Base-by-base conservation (phyloP, 768 basidiomycete species). In the Filobasidium floriforme region DNA sequence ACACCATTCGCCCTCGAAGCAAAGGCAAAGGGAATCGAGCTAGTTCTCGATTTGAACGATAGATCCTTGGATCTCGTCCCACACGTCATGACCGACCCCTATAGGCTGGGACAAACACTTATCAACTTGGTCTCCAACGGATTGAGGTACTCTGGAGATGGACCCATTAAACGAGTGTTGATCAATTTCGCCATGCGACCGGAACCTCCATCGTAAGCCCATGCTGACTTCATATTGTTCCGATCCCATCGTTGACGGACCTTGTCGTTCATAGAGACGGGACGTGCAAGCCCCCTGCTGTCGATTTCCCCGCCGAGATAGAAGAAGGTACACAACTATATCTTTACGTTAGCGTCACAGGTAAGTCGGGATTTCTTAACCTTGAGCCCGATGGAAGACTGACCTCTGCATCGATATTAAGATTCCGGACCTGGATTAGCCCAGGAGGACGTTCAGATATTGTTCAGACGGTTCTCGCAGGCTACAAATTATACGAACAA, bases 391-490 rank as follows among this genome's bases (percentile, higher is more conserved):
- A 22, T 32, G 2, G n/a, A 19, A 59, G 44, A 10, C 9, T 29
- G 32, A 24, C 37, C 1, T 46, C 15, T 28, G 5, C 26, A 55
- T 69, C 73, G 40, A 70, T 28, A 18, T 57, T 4, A 66, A 41
- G 80, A 80, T 64, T 76, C 76, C 1, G 80, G 80, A 41, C 80
- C 81, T n/a, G 80, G 81, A 1, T 70, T 81, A 37, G 76, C 75
- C 22, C 71, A 73, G 9, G 73, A 76, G n/a, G 79, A 80, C 61
- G 70, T 81, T 22, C 68, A 76, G 1, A 69, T 78, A 61, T 70
- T 81, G 14, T 81, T 81, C 73, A 75, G 77, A 68, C 68, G 78
- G n/a, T 81, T 81, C 73, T 77, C 71, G 54, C 80, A 79, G 71
- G 80, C 77, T 41, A 67, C 76, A 55, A 71, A 46, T 60, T 61